Evolutionary conservation across 345 rosid genomes (phyloP).

Genomic region (Dipteronia sinensis): DNA sequence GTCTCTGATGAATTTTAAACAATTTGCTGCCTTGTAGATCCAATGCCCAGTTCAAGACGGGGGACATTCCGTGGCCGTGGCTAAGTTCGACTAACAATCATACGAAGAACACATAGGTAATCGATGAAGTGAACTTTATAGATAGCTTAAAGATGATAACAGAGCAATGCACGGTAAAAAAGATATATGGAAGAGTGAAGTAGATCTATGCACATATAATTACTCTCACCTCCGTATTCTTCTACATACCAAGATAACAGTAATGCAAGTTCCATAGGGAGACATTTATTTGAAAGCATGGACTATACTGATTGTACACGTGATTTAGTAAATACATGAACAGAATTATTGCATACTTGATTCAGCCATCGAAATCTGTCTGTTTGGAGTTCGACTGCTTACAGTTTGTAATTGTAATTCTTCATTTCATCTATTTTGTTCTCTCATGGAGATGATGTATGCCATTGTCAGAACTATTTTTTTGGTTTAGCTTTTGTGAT

Average conservation of each 20-base stretch:
- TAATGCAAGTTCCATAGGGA: background rate
- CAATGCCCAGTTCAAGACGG: slow-evolving; percentile 46
- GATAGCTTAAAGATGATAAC: slow-evolving; percentile 20
- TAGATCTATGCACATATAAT: slow-evolving; percentile 6
- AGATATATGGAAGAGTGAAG: too few species aligned
- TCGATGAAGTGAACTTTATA: slow-evolving; percentile 15
- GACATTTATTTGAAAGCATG: background rate
- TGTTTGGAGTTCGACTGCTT: too few species aligned
- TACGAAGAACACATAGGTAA: background rate
- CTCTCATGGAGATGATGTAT: background rate
- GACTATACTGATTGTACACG: slow-evolving; percentile 2
- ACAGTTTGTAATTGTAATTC: background rate
- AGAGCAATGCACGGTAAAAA: background rate
- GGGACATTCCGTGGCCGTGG: slow-evolving; percentile 30
- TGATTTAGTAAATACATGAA: background rate
- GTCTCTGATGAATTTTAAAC: background rate
- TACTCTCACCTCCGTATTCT: background rate
- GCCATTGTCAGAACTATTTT: background rate
- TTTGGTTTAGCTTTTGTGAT: background rate
- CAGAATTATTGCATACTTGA: background rate
- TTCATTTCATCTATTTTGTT: background rate
- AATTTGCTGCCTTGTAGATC: slow-evolving; percentile 34
- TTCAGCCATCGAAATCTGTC: background rate
- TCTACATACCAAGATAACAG: background rate
- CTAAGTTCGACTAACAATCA: slow-evolving; percentile 20